Conservation (phyloP, 805 yeast species). For the Candida silvatica region DNA sequence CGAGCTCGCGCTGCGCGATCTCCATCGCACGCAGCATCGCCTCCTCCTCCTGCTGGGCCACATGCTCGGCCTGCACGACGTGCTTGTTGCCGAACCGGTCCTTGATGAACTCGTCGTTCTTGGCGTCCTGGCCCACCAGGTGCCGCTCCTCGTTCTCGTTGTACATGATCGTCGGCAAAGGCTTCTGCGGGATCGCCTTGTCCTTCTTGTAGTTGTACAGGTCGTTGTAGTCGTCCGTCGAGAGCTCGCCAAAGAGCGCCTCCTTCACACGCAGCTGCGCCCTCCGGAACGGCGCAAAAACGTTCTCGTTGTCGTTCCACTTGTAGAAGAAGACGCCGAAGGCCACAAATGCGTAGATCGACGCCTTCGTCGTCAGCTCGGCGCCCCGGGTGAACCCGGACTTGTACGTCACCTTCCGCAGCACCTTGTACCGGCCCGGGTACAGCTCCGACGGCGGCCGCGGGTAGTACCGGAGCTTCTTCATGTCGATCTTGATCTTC, state of each 20-base stretch:
- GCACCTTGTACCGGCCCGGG: slow-evolving; percentile 71
- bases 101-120: slow-evolving; percentile 41
- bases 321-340: slow-evolving; percentile 66
- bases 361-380: slow-evolving; percentile 41
- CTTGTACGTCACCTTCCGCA: slow-evolving; percentile 48
- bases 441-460: slow-evolving; percentile 66
- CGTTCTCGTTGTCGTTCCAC: slow-evolving; percentile 80
- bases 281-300: slow-evolving; percentile 61
- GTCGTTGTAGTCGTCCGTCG: slow-evolving; percentile 56
- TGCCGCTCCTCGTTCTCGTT: slow-evolving; percentile 28
- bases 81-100: slow-evolving; percentile 58
- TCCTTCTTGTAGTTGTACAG: slow-evolving; percentile 35
- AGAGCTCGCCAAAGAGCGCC: slow-evolving; percentile 40
- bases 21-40: slow-evolving; percentile 36
- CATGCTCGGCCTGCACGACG: slow-evolving; percentile 63
- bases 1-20: slow-evolving; percentile 28
- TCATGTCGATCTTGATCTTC: slow-evolving; percentile 66
- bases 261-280: slow-evolving; percentile 50
- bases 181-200: slow-evolving; percentile 30
- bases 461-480: slow-evolving; percentile 65
- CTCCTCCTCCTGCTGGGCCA: slow-evolving; percentile 63
- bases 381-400: slow-evolving; percentile 52
- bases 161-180: slow-evolving; percentile 27
- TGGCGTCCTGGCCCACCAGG: slow-evolving; percentile 24
- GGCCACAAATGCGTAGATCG: slow-evolving; percentile 39